Evolutionary conservation across 202 grass and related monocot genomes (phyloP), one percentile per base, ranked within the genome.

Genomic region (Elaeis oleifera): DNA sequence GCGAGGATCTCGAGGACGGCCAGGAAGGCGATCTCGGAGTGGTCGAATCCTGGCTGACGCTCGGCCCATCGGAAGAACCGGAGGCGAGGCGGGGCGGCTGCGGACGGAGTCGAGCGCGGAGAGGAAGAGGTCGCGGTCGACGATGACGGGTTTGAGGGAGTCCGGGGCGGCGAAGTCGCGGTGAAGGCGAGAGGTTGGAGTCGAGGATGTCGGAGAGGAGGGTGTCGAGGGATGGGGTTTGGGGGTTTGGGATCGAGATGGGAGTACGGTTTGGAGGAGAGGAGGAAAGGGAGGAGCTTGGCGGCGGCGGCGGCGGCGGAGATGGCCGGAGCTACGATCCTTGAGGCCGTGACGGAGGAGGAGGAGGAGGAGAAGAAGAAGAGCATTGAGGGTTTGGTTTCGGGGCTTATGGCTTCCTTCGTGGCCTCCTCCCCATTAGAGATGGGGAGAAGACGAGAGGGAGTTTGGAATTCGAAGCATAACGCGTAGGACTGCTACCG

Each of bases 61-160:
- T 95, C 86, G 57, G 90, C 90, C 90, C 83, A 90, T 64, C 79
- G 58, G 68, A 95, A 95, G 57, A 90, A 77, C 60, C 75, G 71
- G 61, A 69, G 72, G 83, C 83, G 36, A 86, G 59, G 56, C 60
- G 53, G 3, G 87, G 69, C 64, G 67, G 69, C 64, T 59, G 44
- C 71, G 70, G 73, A 90, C 64, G 50, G 48, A 71, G 21, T 32
- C 55, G 55, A 71, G 56, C 16, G 68, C 56, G 18, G 44, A 39
- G 44, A 71, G 68, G 49, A 71, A 60, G 56, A 60, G 44, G 15
- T 27, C 19, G 21, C 54, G 48, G 14, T 71, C 68, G 56, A 44
- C 18, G 68, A 60, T 36, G 48, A 71, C 9, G 4, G 56, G 44
- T 22, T 59, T 60, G 44, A 71, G 16, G 22, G 56, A 27, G 56